phyloP scores from a whole-genome alignment of 73 alveolate species.

The Tetrahymena borealis region DNA sequence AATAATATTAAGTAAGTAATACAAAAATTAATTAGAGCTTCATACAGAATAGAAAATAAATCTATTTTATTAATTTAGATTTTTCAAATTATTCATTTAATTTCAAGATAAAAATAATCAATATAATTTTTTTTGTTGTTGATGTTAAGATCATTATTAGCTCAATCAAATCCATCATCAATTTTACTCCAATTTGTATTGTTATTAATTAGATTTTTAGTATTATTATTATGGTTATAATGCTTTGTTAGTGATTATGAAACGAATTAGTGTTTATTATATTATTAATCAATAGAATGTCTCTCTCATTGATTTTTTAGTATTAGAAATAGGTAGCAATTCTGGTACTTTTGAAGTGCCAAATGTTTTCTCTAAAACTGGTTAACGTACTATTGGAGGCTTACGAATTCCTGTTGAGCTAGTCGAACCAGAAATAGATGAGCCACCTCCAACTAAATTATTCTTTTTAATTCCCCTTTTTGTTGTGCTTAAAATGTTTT shows the following conservation, averaged over 20 bases:
- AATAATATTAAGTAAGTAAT: too few species aligned
- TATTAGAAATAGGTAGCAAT: background rate
- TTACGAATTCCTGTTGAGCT: background rate
- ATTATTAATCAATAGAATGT: background rate
- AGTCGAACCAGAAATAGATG: background rate
- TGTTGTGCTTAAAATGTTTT: background rate
- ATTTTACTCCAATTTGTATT: too few species aligned
- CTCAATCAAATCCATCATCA: too few species aligned
- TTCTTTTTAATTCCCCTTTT: background rate
- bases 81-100: too few species aligned
- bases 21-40: too few species aligned
- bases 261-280: background rate
- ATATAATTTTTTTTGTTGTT: too few species aligned
- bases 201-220: too few species aligned
- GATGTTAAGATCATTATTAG: too few species aligned
- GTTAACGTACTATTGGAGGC: background rate
- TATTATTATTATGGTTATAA: too few species aligned
- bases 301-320: background rate
- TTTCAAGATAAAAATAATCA: too few species aligned
- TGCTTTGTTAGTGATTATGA: background rate
- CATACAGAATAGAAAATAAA: too few species aligned
- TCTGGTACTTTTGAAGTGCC: background rate
- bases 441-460: background rate
- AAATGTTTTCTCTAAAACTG: background rate
- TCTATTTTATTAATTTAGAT: too few species aligned